Percentiles rank a stretch among this genome's conserved stretches.
Conservation (phyloP, 2,329 filamentous ascomycete genomes). For the Lizonia empirigonia region DNA sequence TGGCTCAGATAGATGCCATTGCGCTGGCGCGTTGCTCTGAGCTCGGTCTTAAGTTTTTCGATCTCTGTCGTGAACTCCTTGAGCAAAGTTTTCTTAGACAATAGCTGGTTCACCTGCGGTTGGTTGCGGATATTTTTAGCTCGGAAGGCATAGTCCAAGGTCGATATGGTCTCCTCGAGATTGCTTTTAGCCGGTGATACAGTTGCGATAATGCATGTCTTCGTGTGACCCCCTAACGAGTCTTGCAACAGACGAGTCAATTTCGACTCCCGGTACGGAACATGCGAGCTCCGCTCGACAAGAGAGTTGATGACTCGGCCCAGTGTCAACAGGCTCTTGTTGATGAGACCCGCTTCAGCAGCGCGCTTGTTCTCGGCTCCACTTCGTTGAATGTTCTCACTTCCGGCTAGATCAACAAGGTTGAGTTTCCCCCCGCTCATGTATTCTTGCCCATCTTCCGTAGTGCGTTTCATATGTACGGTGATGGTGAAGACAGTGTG, state of each 20-base stretch:
- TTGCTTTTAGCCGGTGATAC: slow-evolving; percentile 94
- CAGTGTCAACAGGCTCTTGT: slow-evolving; percentile 93
- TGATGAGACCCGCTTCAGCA: slow-evolving; percentile 93
- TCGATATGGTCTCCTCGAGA: slow-evolving; percentile 96
- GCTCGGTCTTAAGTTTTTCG: slow-evolving; percentile 89
- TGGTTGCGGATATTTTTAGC: slow-evolving; percentile 99
- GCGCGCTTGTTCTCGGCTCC: slow-evolving; percentile 98
- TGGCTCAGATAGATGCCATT: slow-evolving; percentile 94
- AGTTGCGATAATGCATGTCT: slow-evolving; percentile 98
- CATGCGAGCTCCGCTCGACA: slow-evolving; percentile 86
- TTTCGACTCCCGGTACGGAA: slow-evolving; percentile 94
- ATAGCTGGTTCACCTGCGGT: slow-evolving; percentile 88
- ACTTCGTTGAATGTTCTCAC: slow-evolving; percentile 95
- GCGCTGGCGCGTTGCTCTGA: slow-evolving; percentile 88
- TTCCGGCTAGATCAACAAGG: slow-evolving; percentile 93
- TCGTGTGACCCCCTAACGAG: slow-evolving; percentile 91
- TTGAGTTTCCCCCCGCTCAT: slow-evolving; percentile 93
- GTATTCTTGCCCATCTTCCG: slow-evolving; percentile 85
- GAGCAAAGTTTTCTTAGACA: slow-evolving; percentile 91
- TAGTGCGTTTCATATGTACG: slow-evolving; percentile 80
- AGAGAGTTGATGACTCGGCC: slow-evolving; percentile 97
- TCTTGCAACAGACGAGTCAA: slow-evolving; percentile 94
- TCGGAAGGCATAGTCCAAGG: slow-evolving; percentile 94
- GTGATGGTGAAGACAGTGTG: slow-evolving; percentile 98
- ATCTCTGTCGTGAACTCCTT: slow-evolving; percentile 91